Base-by-base conservation (phyloP, 345 rosid genomes). In the Kandelia obovata region DNA sequence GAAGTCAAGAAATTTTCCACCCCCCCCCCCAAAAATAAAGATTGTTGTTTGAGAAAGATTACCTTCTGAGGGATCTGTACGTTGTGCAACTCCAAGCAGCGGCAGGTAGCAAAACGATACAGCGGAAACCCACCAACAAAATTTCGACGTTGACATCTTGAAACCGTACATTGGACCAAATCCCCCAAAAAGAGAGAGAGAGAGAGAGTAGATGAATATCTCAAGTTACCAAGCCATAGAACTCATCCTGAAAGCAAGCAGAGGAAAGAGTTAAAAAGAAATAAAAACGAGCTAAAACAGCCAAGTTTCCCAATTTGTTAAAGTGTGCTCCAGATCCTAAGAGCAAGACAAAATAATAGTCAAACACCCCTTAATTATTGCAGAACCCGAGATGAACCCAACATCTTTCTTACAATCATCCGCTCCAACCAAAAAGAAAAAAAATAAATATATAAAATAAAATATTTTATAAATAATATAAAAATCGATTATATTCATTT, bases 61-160 rank as follows among this genome's bases (percentile, higher is more conserved):
- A 91, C 97, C 96, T 85, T 91, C 89, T 7, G 83, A 75, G 55
- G 90, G 96, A 77, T 80, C 61, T 20, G 89, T 86, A 27, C 64
- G 60, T 70, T 68, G 78, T 13, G 89, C 86, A 66, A 67, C 73
- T 20, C 81, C 59, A 16, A 74, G 82, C 8, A 79, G 79, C 57
- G 58, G 53, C 58, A 78, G 61, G 71, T 58, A 83, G 65, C 67
- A 73, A 64, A 15, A 84, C 2, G 73, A 68, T 46, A 69, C 58
- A 53, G 75, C 70, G 51, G 87, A 77, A 52, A 64, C 30, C 72
- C 39, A 80, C 53, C 64, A 62, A 25, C 32, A 53, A 43, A 58
- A 35, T 73, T 70, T 78, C 55, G 21, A 67, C 78, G 73, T 43
- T 66, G 66, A 63, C 83, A 81, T 74, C 57, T 53, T 64, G 58